Percentiles rank a stretch among this genome's conserved stretches.
These are phyloP conservation scores for Mycena rosella DNA, from an alignment of 768 basidiomycete genomes.

Conservation along the genomic window DNA sequence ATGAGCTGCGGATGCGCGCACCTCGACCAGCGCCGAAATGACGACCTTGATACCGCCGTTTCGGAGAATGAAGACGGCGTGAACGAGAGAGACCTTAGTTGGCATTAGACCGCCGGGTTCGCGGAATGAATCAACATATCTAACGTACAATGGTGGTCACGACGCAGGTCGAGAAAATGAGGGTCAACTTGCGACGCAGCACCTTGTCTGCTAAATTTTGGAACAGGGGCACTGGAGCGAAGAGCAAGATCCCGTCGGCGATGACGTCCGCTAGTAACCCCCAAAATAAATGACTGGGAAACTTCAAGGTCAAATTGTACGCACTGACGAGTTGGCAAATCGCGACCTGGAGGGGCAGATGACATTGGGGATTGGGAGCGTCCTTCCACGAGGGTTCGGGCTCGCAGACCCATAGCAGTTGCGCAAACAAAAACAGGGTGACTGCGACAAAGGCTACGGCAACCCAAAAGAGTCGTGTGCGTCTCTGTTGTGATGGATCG, in stretches of 20 bases:
- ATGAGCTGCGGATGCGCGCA: constrained; percentile 23
- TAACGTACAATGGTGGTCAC: constrained; percentile 56
- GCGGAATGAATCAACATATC: no score
- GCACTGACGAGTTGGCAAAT: constrained; percentile 66
- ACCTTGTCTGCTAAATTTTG: constrained; percentile 53
- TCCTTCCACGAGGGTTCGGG: constrained; percentile 55
- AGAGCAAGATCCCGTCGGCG: constrained; percentile 60
- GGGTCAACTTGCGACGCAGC: constrained; percentile 56
- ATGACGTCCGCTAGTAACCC: constrained; percentile 58
- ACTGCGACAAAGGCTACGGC: constrained; percentile 48
- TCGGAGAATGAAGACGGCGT: constrained; percentile 56
- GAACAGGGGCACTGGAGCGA: constrained; percentile 61
- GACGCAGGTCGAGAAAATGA: constrained; percentile 69
- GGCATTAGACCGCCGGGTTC: no score
- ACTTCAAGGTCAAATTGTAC: constrained; percentile 37
- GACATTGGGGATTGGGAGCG: constrained; percentile 52
- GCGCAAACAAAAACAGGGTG: constrained; percentile 53
- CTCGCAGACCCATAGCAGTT: constrained; percentile 61
- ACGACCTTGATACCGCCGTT: constrained; percentile 46
- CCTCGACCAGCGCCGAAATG: constrained; percentile 60
- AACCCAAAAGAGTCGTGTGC: constrained; percentile 44
- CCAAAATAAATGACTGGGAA: not conserved
- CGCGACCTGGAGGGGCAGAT: constrained; percentile 60
- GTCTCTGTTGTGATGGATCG: constrained; percentile 51
- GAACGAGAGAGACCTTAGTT: constrained; percentile 54